Conservation (phyloP, 2,329 filamentous ascomycete genomes). For the Hyphodiscus sp. region DNA sequence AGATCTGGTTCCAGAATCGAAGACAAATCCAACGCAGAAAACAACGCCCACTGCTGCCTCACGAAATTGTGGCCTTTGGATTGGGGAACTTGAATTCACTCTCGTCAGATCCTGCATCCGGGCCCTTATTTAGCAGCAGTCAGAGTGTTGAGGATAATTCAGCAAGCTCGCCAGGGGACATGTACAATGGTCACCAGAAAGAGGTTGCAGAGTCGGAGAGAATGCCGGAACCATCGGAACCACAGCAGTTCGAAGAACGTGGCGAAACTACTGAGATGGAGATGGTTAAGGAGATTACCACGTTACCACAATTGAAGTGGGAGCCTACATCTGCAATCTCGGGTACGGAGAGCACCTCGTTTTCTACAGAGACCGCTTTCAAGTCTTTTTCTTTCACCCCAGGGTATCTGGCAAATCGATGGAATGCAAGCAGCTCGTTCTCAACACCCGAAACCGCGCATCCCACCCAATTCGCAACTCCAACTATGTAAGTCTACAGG, state of each 20-base stretch:
- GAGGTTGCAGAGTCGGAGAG: conserved; percentile 4
- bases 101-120: conserved; percentile 26
- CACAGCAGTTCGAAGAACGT: neutral
- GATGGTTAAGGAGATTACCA: neutral
- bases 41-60: conserved; percentile 72
- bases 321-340: conserved; percentile 9
- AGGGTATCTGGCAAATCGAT: conserved; percentile 42
- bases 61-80: conserved; percentile 62
- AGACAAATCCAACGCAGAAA: conserved; percentile 89
- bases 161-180: conserved; percentile 11
- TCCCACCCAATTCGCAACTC: conserved; percentile 30
- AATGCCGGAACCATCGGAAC: conserved; percentile 3
- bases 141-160: conserved; percentile 14
- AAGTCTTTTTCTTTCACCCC: conserved; percentile 29
- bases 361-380: conserved; percentile 14
- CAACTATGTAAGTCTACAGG: conserved; percentile 35
- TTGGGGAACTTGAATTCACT: conserved; percentile 35
- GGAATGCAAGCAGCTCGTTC: conserved; percentile 46
- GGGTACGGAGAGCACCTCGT: conserved; percentile 10
- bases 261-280: conserved; percentile 4
- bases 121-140: conserved; percentile 17
- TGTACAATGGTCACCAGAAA: conserved; percentile 8
- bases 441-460: conserved; percentile 40
- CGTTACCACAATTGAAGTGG: neutral
- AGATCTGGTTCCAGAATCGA: conserved; percentile 99